Base-by-base conservation (phyloP, 1,139 yeast genomes). In the Debaryomyces nepalensis region DNA sequence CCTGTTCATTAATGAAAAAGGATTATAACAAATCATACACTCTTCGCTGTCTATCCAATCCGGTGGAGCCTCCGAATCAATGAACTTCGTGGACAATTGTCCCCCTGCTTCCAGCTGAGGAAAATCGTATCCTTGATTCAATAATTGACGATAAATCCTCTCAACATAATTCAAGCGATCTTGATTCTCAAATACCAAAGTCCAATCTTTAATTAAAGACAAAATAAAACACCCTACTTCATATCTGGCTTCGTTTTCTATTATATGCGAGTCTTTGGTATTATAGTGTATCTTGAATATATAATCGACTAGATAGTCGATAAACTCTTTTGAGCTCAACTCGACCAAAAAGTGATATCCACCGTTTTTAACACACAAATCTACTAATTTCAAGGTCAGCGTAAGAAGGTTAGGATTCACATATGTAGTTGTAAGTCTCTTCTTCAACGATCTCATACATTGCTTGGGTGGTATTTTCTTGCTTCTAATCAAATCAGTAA, bases 1-100 rank as follows among this genome's bases (percentile, higher is more conserved):
- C 55, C 99, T 75, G 60, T 88, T 90, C 50, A 91, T 71, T 63
- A 91, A 78, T 2, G 95, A 75, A 57, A 93, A 93, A 10, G 84
- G 70, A 26, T 76, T 81, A 42, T 95, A 90, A 55, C 98, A 89
- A 45, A 88, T 82, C 98, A 95, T 91, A 62, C 99, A 93, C 9
- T 88, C 89, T 55, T 90, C 96, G 12, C 90, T 84, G 57, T 95
- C 99, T 18, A 87, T 84, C 99, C 99, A 93, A 55, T 91, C 98
- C 0, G 99, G 99, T 3, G 99, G 97, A 4, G 93, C 91, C 47
- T 84, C 87, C 1, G 97, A 80, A 58, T 93, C 98, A 42, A 91
- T 81, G 63, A 90, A 81, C 15, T 66, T 70, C 36, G 73, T 62
- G 34, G 73, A 76, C 32, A 72, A 62, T 33, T 57, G 61, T 9